Evolutionary conservation across 768 basidiomycete genomes (phyloP).

Genomic region (Auricularia heimuer): DNA sequence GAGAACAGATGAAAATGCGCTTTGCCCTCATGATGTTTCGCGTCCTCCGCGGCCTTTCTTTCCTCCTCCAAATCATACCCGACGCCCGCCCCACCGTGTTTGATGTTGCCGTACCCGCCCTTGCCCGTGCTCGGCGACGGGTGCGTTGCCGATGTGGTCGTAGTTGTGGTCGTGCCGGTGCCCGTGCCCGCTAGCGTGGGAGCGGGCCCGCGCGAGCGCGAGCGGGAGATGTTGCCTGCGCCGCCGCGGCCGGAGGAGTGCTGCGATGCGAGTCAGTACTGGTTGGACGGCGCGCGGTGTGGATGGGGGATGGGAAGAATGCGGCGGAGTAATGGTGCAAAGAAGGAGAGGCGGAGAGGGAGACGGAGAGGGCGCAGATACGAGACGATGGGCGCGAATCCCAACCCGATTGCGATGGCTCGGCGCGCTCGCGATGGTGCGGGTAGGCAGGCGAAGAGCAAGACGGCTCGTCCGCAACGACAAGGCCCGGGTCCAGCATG

Average conservation of each 20-base stretch:
- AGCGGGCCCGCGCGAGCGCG: conserved; percentile 31
- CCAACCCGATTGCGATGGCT: too few species aligned
- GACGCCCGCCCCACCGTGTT: not conserved
- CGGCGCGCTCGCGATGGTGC: too few species aligned
- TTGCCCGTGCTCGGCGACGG: not conserved
- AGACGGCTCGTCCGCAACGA: too few species aligned
- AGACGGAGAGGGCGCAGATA: too few species aligned
- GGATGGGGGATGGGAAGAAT: too few species aligned
- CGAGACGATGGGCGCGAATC: too few species aligned
- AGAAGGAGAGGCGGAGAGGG: too few species aligned
- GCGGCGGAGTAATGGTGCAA: not conserved
- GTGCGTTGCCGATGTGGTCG: not conserved
- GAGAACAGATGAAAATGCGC: not conserved
- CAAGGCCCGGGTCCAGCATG: too few species aligned
- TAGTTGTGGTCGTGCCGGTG: not conserved
- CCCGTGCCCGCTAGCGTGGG: not conserved
- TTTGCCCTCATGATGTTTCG: not conserved
- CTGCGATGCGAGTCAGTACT: not conserved
- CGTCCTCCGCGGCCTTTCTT: not conserved
- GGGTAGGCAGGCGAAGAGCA: too few species aligned
- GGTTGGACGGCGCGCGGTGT: too few species aligned
- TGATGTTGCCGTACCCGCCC: not conserved
- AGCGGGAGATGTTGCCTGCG: conserved; percentile 50
- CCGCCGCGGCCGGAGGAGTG: conserved; percentile 61
- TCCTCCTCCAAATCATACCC: not conserved